phyloP scores from a whole-genome alignment of 805 yeast genomes.

The Wickerhamiella occidentalis region DNA sequence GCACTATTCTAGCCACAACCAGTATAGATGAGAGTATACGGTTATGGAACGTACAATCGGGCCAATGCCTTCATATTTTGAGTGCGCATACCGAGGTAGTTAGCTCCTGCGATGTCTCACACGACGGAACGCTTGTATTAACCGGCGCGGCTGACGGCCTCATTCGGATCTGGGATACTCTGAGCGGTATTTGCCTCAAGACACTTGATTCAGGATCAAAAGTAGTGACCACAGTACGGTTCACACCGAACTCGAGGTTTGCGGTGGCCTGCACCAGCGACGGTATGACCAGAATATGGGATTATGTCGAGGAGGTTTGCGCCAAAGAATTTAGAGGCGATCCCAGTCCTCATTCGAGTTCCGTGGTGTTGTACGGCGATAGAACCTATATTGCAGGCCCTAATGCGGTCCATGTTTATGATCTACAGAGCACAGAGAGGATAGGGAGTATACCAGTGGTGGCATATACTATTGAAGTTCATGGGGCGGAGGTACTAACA shows the following conservation, averaged over 20 bases:
- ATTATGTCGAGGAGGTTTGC: constrained; percentile 66
- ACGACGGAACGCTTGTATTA: constrained; percentile 69
- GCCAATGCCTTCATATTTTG: constrained; percentile 59
- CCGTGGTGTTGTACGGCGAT: constrained; percentile 1
- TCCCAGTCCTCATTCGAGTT: constrained; percentile 7
- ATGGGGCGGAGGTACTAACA: background rate
- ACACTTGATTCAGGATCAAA: constrained; percentile 57
- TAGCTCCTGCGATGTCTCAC: constrained; percentile 57
- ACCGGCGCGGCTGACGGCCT: constrained; percentile 88
- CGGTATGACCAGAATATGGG: constrained; percentile 73
- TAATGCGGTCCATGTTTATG: constrained; percentile 12
- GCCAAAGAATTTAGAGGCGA: constrained; percentile 50
- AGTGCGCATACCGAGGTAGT: constrained; percentile 93
- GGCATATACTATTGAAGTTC: background rate
- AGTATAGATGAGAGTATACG: constrained; percentile 84
- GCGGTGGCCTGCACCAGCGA: constrained; percentile 69
- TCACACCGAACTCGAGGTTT: constrained; percentile 72
- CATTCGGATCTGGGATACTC: constrained; percentile 75
- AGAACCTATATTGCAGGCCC: constrained; percentile 10
- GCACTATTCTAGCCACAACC: constrained; percentile 68
- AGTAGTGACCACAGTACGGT: constrained; percentile 41
- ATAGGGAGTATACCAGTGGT: background rate
- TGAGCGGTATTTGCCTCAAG: constrained; percentile 81
- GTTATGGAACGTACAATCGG: constrained; percentile 73
- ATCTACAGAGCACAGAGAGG: constrained; percentile 6